Percentiles rank a stretch among this genome's conserved stretches.
Evolutionary conservation across 176 grass and related monocot genomes (phyloP).

Genomic region (sorghum (Sorghum bicolor)): DNA sequence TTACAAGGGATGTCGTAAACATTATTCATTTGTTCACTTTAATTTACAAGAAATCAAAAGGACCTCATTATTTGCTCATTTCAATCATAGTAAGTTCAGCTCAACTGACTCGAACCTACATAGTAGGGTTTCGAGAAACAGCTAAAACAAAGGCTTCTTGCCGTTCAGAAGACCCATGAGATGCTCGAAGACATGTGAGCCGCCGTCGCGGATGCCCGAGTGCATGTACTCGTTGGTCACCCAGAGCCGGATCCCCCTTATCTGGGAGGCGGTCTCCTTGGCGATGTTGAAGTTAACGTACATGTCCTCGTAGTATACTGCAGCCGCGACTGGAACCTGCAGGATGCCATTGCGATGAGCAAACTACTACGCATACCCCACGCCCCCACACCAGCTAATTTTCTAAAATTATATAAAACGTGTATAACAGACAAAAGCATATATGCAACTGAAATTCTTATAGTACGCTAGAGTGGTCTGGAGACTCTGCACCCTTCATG

Average conservation of each 20-base stretch:
- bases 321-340: constrained; percentile 79
- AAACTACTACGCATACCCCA: not conserved
- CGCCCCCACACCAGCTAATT: not conserved
- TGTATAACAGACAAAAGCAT: not conserved
- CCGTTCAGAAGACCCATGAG: constrained; percentile 67
- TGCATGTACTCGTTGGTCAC: constrained; percentile 97
- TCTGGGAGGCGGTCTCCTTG: constrained; percentile 78
- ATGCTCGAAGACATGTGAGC: constrained; percentile 71
- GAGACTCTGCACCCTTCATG: not conserved
- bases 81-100: not conserved
- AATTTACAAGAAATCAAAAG: not conserved
- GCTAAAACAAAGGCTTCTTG: constrained; percentile 73
- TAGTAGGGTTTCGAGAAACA: not conserved
- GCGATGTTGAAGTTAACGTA: constrained; percentile 94
- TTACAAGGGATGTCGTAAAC: not conserved
- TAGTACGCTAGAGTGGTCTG: not conserved
- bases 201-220: constrained; percentile 66
- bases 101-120: not conserved
- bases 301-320: constrained; percentile 96
- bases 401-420: not conserved
- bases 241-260: constrained; percentile 73
- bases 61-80: not conserved
- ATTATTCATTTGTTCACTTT: not conserved
- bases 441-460: not conserved
- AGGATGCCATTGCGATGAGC: not conserved